Conservation (phyloP, 2,329 filamentous ascomycete species). For the Diaporthe caulivora region DNA sequence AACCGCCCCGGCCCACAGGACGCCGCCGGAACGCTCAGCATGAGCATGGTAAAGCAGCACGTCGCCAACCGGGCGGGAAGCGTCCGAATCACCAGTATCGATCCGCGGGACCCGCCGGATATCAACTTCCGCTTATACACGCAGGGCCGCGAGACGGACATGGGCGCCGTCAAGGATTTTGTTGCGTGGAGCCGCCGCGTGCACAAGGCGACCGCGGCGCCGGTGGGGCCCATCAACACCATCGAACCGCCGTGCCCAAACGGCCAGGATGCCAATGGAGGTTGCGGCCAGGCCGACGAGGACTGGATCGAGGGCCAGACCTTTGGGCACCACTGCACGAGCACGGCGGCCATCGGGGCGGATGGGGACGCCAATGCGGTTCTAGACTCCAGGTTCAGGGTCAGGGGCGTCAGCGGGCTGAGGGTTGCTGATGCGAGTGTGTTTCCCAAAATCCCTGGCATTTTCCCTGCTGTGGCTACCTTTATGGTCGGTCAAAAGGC, state of each 20-base stretch:
- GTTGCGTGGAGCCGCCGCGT: slow-evolving; percentile 47
- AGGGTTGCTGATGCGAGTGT: slow-evolving; percentile 69
- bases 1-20: slow-evolving; percentile 40
- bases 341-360: slow-evolving; percentile 65
- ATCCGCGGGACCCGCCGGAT: slow-evolving; percentile 73
- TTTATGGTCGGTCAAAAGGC: slow-evolving; percentile 74
- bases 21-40: slow-evolving; percentile 47
- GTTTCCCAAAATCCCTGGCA: slow-evolving; percentile 64
- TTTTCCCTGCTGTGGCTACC: slow-evolving; percentile 61
- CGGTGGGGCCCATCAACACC: slow-evolving; percentile 40
- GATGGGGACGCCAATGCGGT: slow-evolving; percentile 65
- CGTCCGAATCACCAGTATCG: slow-evolving; percentile 69
- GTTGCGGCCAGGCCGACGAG: slow-evolving; percentile 45
- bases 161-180: slow-evolving; percentile 53
- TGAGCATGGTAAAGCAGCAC: slow-evolving; percentile 56
- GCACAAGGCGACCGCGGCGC: slow-evolving; percentile 41
- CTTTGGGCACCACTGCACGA: slow-evolving; percentile 68
- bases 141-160: slow-evolving; percentile 59
- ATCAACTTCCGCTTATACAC: slow-evolving; percentile 72
- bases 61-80: slow-evolving; percentile 70
- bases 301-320: slow-evolving; percentile 56
- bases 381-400: slow-evolving; percentile 66
- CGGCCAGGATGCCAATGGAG: slow-evolving; percentile 41
- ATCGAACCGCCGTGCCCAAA: slow-evolving; percentile 45
- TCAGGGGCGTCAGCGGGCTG: slow-evolving; percentile 63